Evolutionary conservation across 2,329 filamentous ascomycete genomes (phyloP).

Genomic region (Colletotrichum sidae): DNA sequence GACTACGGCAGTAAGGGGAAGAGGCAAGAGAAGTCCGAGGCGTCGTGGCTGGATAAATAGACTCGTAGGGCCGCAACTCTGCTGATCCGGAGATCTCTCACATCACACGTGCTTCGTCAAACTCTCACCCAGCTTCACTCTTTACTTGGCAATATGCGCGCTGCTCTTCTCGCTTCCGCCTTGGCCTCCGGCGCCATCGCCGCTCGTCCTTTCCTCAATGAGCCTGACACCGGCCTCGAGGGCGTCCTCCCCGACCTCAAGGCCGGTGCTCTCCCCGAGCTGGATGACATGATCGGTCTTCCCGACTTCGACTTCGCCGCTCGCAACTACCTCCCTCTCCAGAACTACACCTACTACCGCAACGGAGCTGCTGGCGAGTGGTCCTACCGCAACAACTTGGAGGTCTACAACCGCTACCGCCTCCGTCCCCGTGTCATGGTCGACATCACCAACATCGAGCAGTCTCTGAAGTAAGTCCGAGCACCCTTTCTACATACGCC

Average conservation of each 20-base stretch:
- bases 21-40: neutral
- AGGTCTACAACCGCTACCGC: constrained; percentile 61
- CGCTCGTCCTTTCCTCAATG: constrained; percentile 56
- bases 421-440: constrained; percentile 61
- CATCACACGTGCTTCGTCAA: constrained; percentile 16
- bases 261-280: constrained; percentile 52
- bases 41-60: constrained; percentile 22
- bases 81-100: neutral
- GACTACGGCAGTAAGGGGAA: constrained; percentile 3
- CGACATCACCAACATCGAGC: constrained; percentile 60
- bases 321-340: constrained; percentile 57
- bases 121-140: constrained; percentile 27
- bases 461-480: constrained; percentile 48
- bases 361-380: constrained; percentile 67
- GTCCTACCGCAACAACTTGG: constrained; percentile 68
- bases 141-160: constrained; percentile 41
- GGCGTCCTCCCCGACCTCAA: constrained; percentile 49
- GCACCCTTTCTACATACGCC: neutral
- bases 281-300: constrained; percentile 59
- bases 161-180: constrained; percentile 41
- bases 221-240: constrained; percentile 60
- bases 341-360: constrained; percentile 67
- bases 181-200: constrained; percentile 51
- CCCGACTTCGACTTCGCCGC: constrained; percentile 67
- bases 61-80: constrained; percentile 18